Conservation (phyloP, 192 early-diverging fungal genomes). For the Coemansia sp. region DNA sequence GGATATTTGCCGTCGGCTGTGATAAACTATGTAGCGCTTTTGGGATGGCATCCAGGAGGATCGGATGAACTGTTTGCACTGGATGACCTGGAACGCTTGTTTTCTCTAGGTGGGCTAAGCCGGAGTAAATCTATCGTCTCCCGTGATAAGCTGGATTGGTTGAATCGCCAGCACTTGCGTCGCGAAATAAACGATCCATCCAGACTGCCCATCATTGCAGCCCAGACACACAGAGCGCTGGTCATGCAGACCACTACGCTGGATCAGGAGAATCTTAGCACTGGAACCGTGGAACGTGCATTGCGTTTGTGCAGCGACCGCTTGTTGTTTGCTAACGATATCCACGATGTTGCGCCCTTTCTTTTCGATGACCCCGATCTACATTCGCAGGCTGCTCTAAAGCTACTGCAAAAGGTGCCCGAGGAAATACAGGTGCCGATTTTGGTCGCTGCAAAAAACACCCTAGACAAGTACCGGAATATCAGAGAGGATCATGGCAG, state of each 20-base stretch:
- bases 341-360: conserved; percentile 28
- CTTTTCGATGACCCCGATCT: conserved; percentile 39
- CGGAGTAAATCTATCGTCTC: conserved; percentile 51
- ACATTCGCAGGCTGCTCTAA: background rate
- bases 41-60: conserved; percentile 73
- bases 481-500: background rate
- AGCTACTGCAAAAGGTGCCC: conserved; percentile 12
- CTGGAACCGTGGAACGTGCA: conserved; percentile 12
- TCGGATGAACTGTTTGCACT: conserved; percentile 67
- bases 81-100: conserved; percentile 23
- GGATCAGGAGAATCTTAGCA: background rate
- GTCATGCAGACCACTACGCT: background rate
- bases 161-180: conserved; percentile 48
- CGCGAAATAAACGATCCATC: conserved; percentile 18
- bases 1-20: conserved; percentile 85
- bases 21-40: conserved; percentile 82
- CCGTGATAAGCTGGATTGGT: conserved; percentile 48
- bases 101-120: conserved; percentile 37
- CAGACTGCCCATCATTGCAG: conserved; percentile 2
- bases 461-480: background rate
- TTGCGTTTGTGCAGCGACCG: conserved; percentile 32
- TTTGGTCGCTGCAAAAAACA: conserved; percentile 2
- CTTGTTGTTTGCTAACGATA: conserved; percentile 31
- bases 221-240: conserved; percentile 19
- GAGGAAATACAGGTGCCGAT: conserved; percentile 22